phyloP scores from a whole-genome alignment of 2,329 filamentous ascomycete genomes.

The Trematosphaeria pertusa region DNA sequence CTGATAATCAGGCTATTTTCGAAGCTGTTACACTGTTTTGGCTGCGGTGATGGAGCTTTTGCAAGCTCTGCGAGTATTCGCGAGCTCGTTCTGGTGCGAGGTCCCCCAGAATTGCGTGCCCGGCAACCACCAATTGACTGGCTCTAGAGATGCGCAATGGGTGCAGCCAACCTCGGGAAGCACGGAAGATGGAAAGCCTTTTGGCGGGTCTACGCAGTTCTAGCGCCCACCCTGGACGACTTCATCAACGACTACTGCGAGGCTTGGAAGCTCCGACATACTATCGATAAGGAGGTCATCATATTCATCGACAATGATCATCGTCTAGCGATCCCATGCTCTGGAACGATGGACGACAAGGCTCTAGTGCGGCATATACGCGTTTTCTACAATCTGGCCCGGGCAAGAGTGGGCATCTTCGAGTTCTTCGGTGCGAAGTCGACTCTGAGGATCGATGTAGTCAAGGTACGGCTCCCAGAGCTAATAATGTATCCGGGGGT shows the following conservation, averaged over 20 bases:
- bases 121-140: too few species aligned
- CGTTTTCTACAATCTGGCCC: not conserved
- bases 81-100: not conserved
- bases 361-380: not conserved
- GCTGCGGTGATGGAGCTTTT: not conserved
- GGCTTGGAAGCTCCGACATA: not conserved
- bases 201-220: not conserved
- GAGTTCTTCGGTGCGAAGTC: not conserved
- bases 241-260: conserved; percentile 5
- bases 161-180: not conserved
- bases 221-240: not conserved
- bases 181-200: not conserved
- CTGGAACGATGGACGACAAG: not conserved
- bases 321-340: not conserved
- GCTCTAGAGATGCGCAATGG: not conserved
- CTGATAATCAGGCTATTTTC: not conserved
- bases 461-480: not conserved
- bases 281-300: not conserved
- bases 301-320: conserved; percentile 2
- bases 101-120: too few species aligned
- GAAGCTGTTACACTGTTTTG: not conserved
- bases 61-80: not conserved
- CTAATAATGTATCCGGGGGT: too few species aligned
- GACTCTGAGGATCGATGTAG: not conserved
- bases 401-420: not conserved